Evolutionary conservation across 1,284 basidiomycete genomes (phyloP), one percentile per base, ranked within the genome.

Genomic region (Phlebopus sp.): DNA sequence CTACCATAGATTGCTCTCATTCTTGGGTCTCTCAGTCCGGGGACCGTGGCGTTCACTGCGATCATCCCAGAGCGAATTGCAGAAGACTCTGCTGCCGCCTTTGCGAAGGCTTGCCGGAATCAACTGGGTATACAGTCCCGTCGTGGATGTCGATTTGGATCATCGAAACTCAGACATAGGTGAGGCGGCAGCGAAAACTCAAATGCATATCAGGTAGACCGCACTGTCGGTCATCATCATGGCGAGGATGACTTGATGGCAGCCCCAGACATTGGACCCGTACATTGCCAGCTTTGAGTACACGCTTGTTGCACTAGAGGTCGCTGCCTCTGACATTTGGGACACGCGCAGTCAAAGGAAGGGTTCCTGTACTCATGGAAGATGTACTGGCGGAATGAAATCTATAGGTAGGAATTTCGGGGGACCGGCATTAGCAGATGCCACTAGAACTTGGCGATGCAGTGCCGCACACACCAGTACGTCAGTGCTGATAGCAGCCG

Each of bases 251-350:
- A 85, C 50, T 44, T 81, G 7, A 59, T 62, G 36, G 66, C 64
- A 11, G 56, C 55, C 3, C 46, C 54, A 14, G 58, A 55, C 2
- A 52, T 59, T 54, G 52, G 50, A 47, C 35, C 39, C 55, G 49
- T 54, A 69, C 49, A 50, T 82, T 55, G 74, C 71, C 11, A 78
- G 76, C 34, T 83, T 80, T 57, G 82, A 86, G 61, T 79, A 77
- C 53, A 84, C 81, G 1, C 55, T 62, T 1, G 62, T 69, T 0
- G 82, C 75, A 8, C 59, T 85, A 51, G 71, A 71, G 36, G 71
- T 70, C 0, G 74, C 71, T 1, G 70, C 63, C 8, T 60, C 52
- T 1, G 7, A 62, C 82, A 10, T 75, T 80, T 46, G 75, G 75
- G 8, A 72, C 73, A 48, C 40, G 44, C 13, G 23, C 45, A 1